A percentile compares a stretch with the other conserved stretches of the same genome.
phyloP scores from a whole-genome alignment of 495 filamentous ascomycete genomes.

The Zalerion maritima region DNA sequence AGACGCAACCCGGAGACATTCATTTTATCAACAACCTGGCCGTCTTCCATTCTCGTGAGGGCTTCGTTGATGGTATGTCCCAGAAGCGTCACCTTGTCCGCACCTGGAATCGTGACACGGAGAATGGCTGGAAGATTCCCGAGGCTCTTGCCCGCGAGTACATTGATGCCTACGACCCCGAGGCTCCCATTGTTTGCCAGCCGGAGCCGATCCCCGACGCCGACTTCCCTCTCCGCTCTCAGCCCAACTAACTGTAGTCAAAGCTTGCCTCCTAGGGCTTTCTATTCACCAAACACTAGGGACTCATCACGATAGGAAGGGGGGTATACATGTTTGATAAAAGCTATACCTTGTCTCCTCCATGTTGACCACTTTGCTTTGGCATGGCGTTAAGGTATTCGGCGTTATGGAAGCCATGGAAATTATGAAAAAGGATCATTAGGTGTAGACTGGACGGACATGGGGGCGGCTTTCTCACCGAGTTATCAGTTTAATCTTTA shows the following conservation, averaged over 20 bases:
- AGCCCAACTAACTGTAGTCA: constrained; percentile 38
- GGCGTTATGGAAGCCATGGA: too few species aligned
- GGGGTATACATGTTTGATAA: too few species aligned
- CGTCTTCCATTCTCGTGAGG: constrained; percentile 51
- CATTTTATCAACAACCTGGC: constrained; percentile 64
- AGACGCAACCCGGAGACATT: constrained; percentile 48
- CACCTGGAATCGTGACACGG: constrained; percentile 33
- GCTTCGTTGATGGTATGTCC: constrained; percentile 36
- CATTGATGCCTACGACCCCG: constrained; percentile 26
- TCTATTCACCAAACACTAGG: too few species aligned
- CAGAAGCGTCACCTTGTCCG: constrained; percentile 35
- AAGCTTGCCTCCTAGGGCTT: too few species aligned
- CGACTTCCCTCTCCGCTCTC: constrained; percentile 31
- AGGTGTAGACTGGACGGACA: too few species aligned
- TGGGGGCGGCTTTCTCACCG: too few species aligned
- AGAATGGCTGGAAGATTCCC: constrained; percentile 30
- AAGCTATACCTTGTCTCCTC: too few species aligned
- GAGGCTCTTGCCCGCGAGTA: constrained; percentile 26
- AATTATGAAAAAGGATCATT: too few species aligned
- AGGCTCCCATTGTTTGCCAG: constrained; percentile 30
- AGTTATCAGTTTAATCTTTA: too few species aligned
- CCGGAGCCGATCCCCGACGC: constrained; percentile 35
- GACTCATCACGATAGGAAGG: too few species aligned
- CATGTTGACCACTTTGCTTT: too few species aligned
- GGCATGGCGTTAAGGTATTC: too few species aligned